Base-by-base conservation (phyloP, 345 rosid species). In the Brassica cretica region DNA sequence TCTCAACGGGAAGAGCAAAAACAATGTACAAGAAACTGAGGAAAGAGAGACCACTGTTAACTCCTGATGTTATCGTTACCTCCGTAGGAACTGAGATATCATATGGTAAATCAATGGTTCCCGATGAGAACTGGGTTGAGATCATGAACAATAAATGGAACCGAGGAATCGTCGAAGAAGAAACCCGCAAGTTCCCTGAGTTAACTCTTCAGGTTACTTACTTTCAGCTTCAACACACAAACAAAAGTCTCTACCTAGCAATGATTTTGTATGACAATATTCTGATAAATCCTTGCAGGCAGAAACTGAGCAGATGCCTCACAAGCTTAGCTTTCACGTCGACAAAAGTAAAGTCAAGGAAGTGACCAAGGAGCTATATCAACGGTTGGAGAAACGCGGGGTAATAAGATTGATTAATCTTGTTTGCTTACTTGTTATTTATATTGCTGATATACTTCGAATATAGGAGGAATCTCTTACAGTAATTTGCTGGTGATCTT, bases 51-150 rank as follows among this genome's bases (percentile, higher is more conserved):
- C 97, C 98, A 73, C 85, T 95, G 93, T 76, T 93, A 77, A 93
- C 97, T 16, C 99, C 99, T 10, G 98, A 95, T 80, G 90, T 93
- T 75, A 86, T 94, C 32, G 88, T 95, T 78, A 90, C 90, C 87
- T 93, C 98, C 33, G 98, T 95, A 77, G 99, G 99, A 83, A 95
- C 99, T 51, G 96, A 91, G 86, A 95, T 95, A 72, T 89, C 97
- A 9, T 93, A 93, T 82, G 97, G 99, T 29, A 83, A 74, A 73
- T 75, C 88, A 2, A 89, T 93, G 99, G 86, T 88, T 32, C 85
- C 77, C 2, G 99, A 95, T 85, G 81, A 89, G 74, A 90, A 89
- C 14, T 95, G 99, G 99, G 82, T 85, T 84, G 84, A 90, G 35
- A 62, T 90, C 82, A 78, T 95, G 82, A 91, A 89, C 79, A 78